Conservation (phyloP, 1,284 basidiomycete species). For the Vanrija pseudolonga region DNA sequence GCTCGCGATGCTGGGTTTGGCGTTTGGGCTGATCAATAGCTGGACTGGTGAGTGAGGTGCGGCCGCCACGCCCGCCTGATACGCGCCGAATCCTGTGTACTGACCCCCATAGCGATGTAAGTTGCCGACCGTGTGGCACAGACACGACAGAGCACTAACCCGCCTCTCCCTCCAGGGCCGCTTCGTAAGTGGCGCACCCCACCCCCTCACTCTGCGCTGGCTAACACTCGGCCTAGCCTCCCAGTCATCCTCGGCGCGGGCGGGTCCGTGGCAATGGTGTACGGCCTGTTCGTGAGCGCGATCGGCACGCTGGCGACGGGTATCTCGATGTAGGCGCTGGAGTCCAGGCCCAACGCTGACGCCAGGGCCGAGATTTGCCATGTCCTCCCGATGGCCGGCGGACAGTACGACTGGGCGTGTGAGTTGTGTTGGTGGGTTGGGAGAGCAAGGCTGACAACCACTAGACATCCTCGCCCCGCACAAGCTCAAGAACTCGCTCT, state of each 20-base stretch:
- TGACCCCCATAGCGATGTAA: neutral
- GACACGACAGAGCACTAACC: too few relatives aligned
- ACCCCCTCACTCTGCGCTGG: too few relatives aligned
- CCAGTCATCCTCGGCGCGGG: slow-evolving; percentile 33
- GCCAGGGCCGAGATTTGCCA: slow-evolving; percentile 7
- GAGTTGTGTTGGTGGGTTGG: neutral
- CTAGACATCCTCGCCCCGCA: slow-evolving; percentile 6
- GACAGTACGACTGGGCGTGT: slow-evolving; percentile 40
- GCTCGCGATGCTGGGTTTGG: slow-evolving; percentile 8
- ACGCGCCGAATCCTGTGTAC: too few relatives aligned
- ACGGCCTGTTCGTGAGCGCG: slow-evolving; percentile 38
- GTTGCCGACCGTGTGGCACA: neutral
- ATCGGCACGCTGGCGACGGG: slow-evolving; percentile 31
- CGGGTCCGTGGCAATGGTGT: slow-evolving; percentile 40
- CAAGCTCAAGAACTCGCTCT: neutral
- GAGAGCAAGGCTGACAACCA: slow-evolving; percentile 2
- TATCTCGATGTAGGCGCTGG: slow-evolving; percentile 16
- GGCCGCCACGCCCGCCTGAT: neutral
- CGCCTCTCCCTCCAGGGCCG: too few relatives aligned
- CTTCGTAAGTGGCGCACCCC: too few relatives aligned
- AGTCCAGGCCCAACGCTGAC: neutral
- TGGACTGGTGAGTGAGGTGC: slow-evolving; percentile 7
- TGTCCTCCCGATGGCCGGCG: slow-evolving; percentile 20
- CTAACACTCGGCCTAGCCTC: slow-evolving; percentile 6
- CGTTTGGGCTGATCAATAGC: slow-evolving; percentile 16